phyloP scores from a whole-genome alignment of 208 protist genomes.

The Giardia duodenalis region DNA sequence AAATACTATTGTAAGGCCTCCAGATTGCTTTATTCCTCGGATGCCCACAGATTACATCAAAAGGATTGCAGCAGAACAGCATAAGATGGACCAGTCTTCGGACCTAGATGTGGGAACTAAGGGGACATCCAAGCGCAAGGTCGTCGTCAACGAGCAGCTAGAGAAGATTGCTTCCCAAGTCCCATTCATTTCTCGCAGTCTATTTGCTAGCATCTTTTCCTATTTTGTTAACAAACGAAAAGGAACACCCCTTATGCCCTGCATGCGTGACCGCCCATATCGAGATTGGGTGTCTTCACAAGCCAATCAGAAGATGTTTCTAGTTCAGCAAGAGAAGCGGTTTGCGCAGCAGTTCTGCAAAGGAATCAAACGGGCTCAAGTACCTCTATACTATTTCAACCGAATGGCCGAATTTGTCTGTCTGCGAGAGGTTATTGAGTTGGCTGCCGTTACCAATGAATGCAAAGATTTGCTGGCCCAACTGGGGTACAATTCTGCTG shows the following conservation, averaged over 20 bases:
- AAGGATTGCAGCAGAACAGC: background rate
- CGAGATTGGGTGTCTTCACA: background rate
- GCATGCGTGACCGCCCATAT: background rate
- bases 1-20: background rate
- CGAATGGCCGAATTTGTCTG: background rate
- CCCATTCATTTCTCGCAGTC: background rate
- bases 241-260: background rate
- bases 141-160: too few species aligned
- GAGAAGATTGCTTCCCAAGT: background rate
- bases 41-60: background rate
- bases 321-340: too few species aligned
- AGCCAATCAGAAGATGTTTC: background rate
- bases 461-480: too few species aligned
- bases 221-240: background rate
- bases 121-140: too few species aligned
- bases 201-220: background rate
- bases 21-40: background rate
- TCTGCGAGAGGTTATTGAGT: background rate
- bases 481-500: too few species aligned
- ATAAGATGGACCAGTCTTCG: too few species aligned
- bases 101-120: background rate
- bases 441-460: background rate
- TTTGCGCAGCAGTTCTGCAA: background rate
- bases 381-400: background rate
- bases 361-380: background rate